Percentiles rank a stretch among this genome's conserved stretches.
These are phyloP conservation scores for Nicotiana attenuata DNA, from an alignment of 257 asterid species.

Conservation along the genomic window DNA sequence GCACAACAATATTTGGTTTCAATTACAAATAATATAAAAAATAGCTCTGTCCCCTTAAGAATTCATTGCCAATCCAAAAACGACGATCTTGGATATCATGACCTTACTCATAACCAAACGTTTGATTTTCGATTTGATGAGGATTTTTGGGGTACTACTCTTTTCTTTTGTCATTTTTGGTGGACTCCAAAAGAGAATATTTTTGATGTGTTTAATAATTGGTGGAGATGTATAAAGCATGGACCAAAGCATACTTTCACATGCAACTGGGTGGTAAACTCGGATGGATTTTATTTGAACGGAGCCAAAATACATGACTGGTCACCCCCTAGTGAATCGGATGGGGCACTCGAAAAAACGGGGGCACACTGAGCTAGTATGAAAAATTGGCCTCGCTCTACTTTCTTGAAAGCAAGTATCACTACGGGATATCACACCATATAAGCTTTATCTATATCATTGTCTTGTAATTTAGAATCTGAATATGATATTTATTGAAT, in stretches of 20 bases:
- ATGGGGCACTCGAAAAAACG: too few species aligned
- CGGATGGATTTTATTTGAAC: not conserved
- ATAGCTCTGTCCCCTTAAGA: not conserved
- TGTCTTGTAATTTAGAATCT: not conserved
- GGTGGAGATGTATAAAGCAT: not conserved
- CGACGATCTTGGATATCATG: not conserved
- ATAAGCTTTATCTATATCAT: not conserved
- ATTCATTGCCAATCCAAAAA: not conserved
- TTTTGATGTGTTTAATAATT: not conserved
- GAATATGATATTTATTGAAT: not conserved
- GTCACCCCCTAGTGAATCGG: not conserved
- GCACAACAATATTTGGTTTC: not conserved
- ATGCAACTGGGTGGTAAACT: not conserved
- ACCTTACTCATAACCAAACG: not conserved
- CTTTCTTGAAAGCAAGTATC: too few species aligned
- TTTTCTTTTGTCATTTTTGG: slow-evolving; percentile 3
- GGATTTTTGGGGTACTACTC: not conserved
- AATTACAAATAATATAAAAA: not conserved
- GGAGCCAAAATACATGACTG: not conserved
- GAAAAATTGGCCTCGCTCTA: too few species aligned
- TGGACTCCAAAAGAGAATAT: not conserved
- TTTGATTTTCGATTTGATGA: not conserved
- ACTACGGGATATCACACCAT: too few species aligned
- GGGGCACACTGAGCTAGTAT: too few species aligned
- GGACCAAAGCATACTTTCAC: not conserved